phyloP scores from a whole-genome alignment of 1,284 basidiomycete genomes.

The Pholiota adiposa region DNA sequence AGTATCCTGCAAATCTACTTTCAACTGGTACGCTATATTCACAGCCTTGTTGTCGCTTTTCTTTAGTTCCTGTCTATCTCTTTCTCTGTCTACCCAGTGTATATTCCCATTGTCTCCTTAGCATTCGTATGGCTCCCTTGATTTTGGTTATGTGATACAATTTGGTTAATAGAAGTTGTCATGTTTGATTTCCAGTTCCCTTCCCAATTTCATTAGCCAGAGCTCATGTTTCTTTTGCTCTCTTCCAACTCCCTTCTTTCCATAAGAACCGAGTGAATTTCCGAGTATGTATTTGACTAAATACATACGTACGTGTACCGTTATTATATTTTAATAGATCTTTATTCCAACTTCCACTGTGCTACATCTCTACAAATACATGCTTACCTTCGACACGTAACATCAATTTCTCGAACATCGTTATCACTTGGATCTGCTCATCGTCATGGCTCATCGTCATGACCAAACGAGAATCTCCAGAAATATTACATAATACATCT shows the following conservation, averaged over 20 bases:
- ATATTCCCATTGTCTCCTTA: conserved; percentile 14
- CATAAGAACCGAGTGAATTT: not conserved
- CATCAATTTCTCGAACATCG: not conserved
- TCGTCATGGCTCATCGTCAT: too few relatives aligned
- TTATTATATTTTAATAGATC: not conserved
- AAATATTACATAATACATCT: not conserved
- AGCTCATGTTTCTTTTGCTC: not conserved
- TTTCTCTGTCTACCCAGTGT: conserved; percentile 5
- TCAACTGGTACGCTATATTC: conserved; percentile 17
- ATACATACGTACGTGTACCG: not conserved
- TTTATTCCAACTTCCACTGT: not conserved
- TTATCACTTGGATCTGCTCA: not conserved
- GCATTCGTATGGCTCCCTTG: conserved; percentile 14
- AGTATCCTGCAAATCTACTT: conserved; percentile 15
- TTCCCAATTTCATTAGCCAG: not conserved
- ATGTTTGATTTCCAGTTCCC: not conserved
- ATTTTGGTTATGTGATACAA: conserved; percentile 12
- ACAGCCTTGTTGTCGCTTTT: conserved; percentile 19
- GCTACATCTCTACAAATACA: not conserved
- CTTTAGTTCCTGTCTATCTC: conserved; percentile 12
- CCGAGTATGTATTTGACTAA: not conserved
- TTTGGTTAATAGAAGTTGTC: conserved; percentile 12
- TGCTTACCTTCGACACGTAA: not conserved
- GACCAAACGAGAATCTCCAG: not conserved
- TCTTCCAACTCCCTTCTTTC: not conserved